phyloP scores from a whole-genome alignment of 768 basidiomycete genomes.

The Suillus subalutaceus region DNA sequence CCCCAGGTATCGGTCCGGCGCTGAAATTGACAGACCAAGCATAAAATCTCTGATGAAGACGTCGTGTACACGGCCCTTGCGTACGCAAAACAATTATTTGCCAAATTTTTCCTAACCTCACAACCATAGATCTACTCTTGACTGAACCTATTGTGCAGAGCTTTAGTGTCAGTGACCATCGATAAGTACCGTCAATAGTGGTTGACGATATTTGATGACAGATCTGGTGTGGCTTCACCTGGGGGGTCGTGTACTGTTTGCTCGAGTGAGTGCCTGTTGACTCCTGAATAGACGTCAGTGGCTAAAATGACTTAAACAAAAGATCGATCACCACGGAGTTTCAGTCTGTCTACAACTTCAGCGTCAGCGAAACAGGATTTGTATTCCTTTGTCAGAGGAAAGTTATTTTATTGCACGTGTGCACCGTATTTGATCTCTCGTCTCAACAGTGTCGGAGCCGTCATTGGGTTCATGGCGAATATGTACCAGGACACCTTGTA shows the following conservation, averaged over 20 bases:
- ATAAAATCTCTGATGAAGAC: constrained; percentile 60
- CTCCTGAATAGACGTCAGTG: not conserved
- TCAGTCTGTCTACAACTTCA: constrained; percentile 7
- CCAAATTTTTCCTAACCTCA: not conserved
- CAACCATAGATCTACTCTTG: constrained; percentile 12
- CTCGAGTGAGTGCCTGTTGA: constrained; percentile 44
- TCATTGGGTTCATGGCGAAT: constrained; percentile 47
- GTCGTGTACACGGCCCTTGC: constrained; percentile 66
- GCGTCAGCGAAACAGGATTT: not conserved
- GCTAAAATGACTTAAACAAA: constrained; percentile 18
- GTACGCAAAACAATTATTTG: constrained; percentile 42
- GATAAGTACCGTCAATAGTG: not conserved
- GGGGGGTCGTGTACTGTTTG: constrained; percentile 72
- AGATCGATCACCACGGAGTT: not conserved
- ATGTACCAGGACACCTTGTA: constrained; percentile 53
- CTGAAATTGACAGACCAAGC: constrained; percentile 61
- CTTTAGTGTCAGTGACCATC: constrained; percentile 55
- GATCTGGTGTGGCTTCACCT: constrained; percentile 67
- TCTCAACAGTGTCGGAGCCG: constrained; percentile 49
- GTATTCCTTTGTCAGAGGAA: constrained; percentile 47
- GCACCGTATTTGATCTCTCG: constrained; percentile 2
- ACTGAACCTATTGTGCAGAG: constrained; percentile 68
- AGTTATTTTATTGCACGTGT: constrained; percentile 14
- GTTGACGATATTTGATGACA: constrained; percentile 24
- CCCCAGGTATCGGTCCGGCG: constrained; percentile 56